Conservation (phyloP, 805 yeast species). For the Myxozyma lipomycoides region DNA sequence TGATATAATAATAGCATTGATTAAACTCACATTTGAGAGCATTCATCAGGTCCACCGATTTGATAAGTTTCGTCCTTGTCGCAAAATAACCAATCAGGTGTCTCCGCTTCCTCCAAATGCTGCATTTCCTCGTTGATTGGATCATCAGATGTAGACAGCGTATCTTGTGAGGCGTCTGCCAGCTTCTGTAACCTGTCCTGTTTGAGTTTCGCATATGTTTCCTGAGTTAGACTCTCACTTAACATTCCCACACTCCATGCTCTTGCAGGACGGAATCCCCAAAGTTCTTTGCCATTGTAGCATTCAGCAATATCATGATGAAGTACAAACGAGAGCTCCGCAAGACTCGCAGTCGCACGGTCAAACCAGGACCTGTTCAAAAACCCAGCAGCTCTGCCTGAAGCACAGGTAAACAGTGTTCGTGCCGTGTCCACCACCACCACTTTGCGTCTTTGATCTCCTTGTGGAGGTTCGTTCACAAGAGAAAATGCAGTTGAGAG, state of each 20-base stretch:
- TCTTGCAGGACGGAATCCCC: conserved; percentile 29
- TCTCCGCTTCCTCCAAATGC: conserved; percentile 9
- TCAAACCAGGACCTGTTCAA: conserved; percentile 26
- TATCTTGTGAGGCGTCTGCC: not conserved
- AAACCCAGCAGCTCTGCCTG: conserved; percentile 30
- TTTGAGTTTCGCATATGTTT: conserved; percentile 2
- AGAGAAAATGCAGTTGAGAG: conserved; percentile 28
- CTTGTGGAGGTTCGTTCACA: not conserved
- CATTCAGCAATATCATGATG: conserved; percentile 25
- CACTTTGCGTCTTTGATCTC: conserved; percentile 7
- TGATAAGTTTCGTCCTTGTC: conserved; percentile 16
- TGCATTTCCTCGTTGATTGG: not conserved
- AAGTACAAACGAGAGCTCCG: conserved; percentile 25
- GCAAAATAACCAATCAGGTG: conserved; percentile 26
- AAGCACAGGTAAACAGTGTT: conserved; percentile 26
- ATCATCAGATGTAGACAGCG: not conserved
- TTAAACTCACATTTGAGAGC: conserved; percentile 22
- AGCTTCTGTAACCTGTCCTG: conserved; percentile 12
- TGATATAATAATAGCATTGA: not conserved
- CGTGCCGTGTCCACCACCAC: conserved; percentile 25
- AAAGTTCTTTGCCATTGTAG: conserved; percentile 16
- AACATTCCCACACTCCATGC: conserved; percentile 19
- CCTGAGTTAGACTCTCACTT: conserved; percentile 1
- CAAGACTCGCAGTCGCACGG: conserved; percentile 17
- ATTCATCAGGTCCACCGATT: conserved; percentile 22